Evolutionary conservation across 2,329 filamentous ascomycete genomes (phyloP).

Genomic region (Zopfia rhizophila): DNA sequence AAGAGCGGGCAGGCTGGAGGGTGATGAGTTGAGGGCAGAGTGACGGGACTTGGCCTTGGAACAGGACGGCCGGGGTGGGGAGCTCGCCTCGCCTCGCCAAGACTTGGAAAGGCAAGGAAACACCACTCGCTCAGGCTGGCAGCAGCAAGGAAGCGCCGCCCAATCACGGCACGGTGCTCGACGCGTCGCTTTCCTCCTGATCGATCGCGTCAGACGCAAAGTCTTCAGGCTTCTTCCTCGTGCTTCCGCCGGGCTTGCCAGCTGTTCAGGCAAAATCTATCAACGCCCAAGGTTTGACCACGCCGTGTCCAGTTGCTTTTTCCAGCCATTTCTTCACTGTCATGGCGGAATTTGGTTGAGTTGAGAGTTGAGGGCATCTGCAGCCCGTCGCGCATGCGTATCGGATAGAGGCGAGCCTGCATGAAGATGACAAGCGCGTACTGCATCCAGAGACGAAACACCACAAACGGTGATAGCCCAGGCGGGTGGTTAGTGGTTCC

Average conservation of each 20-base stretch:
- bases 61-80: conserved; percentile 4
- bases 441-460: neutral
- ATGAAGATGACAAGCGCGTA: neutral
- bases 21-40: conserved; percentile 16
- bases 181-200: conserved; percentile 26
- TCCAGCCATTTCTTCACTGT: too few species aligned
- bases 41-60: too few species aligned
- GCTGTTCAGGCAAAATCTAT: conserved; percentile 25
- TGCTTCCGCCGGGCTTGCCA: conserved; percentile 28
- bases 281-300: neutral
- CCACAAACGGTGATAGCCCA: conserved; percentile 9
- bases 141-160: conserved; percentile 38
- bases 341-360: too few species aligned
- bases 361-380: neutral
- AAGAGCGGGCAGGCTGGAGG: conserved; percentile 11
- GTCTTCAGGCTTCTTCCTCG: neutral
- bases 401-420: neutral
- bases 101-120: conserved; percentile 15
- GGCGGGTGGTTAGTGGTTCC: conserved; percentile 7
- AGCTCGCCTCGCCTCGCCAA: conserved; percentile 16
- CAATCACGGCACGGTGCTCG: conserved; percentile 30
- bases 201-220: conserved; percentile 11
- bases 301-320: too few species aligned
- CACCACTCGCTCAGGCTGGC: conserved; percentile 31
- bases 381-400: neutral